Evolutionary conservation across 495 filamentous ascomycete genomes (phyloP).

Genomic region (Tuber umbilicatum): DNA sequence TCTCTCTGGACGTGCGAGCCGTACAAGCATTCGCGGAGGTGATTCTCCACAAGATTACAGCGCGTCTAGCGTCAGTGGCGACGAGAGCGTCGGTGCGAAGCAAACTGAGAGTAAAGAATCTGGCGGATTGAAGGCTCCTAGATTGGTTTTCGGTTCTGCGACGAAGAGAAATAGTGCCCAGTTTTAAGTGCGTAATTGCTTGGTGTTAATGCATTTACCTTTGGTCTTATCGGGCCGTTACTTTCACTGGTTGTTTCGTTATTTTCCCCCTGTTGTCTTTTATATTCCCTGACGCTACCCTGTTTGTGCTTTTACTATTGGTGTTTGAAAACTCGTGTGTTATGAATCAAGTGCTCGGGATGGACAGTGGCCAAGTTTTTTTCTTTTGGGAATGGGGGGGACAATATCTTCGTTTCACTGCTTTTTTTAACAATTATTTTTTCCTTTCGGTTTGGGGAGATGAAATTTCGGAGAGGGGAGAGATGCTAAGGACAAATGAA

Average conservation of each 20-base stretch:
- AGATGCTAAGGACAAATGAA: background rate
- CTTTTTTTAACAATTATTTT: conserved; percentile 10
- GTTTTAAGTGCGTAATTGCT: conserved; percentile 43
- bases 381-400: conserved; percentile 29
- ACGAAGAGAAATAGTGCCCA: conserved; percentile 83
- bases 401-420: conserved; percentile 13
- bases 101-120: conserved; percentile 46
- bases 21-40: conserved; percentile 77
- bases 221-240: conserved; percentile 11
- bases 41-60: conserved; percentile 54
- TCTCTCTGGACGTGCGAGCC: conserved; percentile 68
- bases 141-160: conserved; percentile 78
- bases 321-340: conserved; percentile 25
- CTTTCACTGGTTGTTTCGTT: conserved; percentile 26
- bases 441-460: conserved; percentile 20
- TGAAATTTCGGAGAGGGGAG: background rate
- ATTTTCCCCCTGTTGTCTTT: conserved; percentile 20
- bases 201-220: conserved; percentile 12
- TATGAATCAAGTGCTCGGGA: conserved; percentile 23
- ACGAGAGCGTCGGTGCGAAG: conserved; percentile 54
- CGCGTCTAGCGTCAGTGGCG: conserved; percentile 58
- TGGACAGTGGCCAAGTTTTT: conserved; percentile 9
- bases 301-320: conserved; percentile 16
- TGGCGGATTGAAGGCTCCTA: conserved; percentile 64
- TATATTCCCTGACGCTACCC: conserved; percentile 14